Evolutionary conservation across 2,329 filamentous ascomycete genomes (phyloP).

Genomic region (Arthrinium puccinioides): DNA sequence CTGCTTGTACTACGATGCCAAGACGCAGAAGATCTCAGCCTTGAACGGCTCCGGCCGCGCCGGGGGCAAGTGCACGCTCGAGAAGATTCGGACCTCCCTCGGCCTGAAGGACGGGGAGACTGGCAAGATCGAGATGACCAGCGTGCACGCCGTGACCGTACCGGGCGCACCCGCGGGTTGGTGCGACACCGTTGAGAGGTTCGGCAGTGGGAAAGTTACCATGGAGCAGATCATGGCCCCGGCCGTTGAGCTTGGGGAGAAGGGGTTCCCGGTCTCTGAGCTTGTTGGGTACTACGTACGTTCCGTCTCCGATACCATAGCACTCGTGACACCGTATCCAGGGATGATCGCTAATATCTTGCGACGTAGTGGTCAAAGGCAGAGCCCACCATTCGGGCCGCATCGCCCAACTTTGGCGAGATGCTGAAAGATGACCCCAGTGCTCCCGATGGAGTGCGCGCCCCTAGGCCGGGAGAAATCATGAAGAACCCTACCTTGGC

Average conservation of each 20-base stretch:
- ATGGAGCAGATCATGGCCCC: conserved; percentile 73
- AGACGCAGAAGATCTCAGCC: conserved; percentile 72
- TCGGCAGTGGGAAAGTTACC: conserved; percentile 79
- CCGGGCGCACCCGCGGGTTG: conserved; percentile 90
- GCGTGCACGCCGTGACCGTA: conserved; percentile 75
- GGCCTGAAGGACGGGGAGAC: conserved; percentile 50
- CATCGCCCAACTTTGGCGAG: conserved; percentile 80
- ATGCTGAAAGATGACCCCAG: conserved; percentile 74
- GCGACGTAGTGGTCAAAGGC: conserved; percentile 59
- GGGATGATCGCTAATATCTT: neutral
- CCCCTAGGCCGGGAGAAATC: conserved; percentile 75
- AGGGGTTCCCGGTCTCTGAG: conserved; percentile 86
- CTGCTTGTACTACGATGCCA: conserved; percentile 83
- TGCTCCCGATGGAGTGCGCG: conserved; percentile 62
- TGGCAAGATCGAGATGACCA: conserved; percentile 63
- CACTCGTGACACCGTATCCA: too few relatives aligned
- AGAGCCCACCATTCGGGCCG: conserved; percentile 57
- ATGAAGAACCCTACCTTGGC: conserved; percentile 81
- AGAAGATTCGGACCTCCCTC: conserved; percentile 63
- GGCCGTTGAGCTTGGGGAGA: conserved; percentile 78
- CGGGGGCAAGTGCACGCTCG: conserved; percentile 60
- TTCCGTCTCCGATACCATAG: conserved; percentile 15
- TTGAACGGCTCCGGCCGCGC: conserved; percentile 92
- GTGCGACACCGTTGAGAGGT: conserved; percentile 80
- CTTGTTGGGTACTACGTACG: conserved; percentile 62